Evolutionary conservation across 2,329 filamentous ascomycete species (phyloP), one percentile per base, ranked within the genome.

Genomic region (Colletotrichum sp.): DNA sequence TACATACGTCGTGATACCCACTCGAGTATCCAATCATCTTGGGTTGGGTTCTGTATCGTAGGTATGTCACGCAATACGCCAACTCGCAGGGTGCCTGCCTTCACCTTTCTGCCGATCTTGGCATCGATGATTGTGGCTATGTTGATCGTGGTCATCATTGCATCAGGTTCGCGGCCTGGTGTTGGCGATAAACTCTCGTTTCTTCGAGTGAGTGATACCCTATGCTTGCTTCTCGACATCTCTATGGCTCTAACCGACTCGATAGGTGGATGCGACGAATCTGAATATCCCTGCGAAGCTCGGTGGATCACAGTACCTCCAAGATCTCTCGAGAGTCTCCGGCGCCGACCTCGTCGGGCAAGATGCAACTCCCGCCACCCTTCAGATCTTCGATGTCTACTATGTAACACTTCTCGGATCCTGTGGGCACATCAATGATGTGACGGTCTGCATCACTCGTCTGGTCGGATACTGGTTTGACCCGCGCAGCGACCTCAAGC

Each of bases 341-440:
- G 78, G 80, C 15, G 76, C 74, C 29, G 82, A 85, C 76, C 79
- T 78, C 31, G 78, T 82, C 65, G 83, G 83, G 18, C 66, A 75
- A 3, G 69, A 75, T 72, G 68, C 72, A 16, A 83, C 77, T 8
- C 74, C 81, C 18, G 47, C 78, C 8, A 78, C 76, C 4, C 76
- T 83, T 24, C 78, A 78, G 13, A 76, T 83, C 63, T 75, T 81
- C 9, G 57, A 70, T 16, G 77, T 69, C 21, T 83, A 83, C 76
- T 80, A 77, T 29, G 69, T 84, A 71, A 77, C 79, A 34, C 78
- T 84, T 34, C 76, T 84, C 31, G 82, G 82, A 4, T 77, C 78
- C 4, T 84, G 83, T 73, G 78, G 78, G 15, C 76, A 78, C 31
- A 69, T 77, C 65, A 75, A 76, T 13, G 76, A 74, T 18, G 54